Evolutionary conservation across 2,329 filamentous ascomycete species (phyloP), one percentile per base, ranked within the genome.

Genomic region (Stemphylium lycopersici): DNA sequence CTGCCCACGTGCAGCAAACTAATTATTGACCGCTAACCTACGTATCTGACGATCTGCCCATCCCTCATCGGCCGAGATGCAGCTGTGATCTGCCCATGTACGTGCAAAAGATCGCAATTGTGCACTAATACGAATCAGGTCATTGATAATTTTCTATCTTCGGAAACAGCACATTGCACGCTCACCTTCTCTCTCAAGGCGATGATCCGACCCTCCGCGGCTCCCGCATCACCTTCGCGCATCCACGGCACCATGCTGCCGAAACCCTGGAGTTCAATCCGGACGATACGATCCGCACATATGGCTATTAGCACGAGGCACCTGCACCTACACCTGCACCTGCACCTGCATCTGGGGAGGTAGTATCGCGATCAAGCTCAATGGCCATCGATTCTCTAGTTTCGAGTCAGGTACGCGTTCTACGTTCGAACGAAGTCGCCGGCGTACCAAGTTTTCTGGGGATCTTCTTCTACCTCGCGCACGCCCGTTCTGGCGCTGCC

Each of bases 131-230:
- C 46, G 2, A 13, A 50, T 50, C 39, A 40, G 46, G 51, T 34
- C 20, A 54, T 54, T 54, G 51, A 50, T 54, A 54, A 31, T 50
- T 39, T 48, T 26, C 13, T 31, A 26, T 49, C 22, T 31, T 31
- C 29, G 34, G 39, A 42, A 11, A 37, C 18, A 43, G 39, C 40
- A 41, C 15, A 26, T 29, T 22, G 20, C 31, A n/a, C 38, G 6
- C 22, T 26, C 13, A 34, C 18, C 8, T 33, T n/a, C 31, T 36
- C 6, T 36, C 32, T 18, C 12, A 8, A 40, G 26, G n/a, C 7
- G 20, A 8, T 20, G n/a, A 34, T 41, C 36, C 40, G 31, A 32
- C 11, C n/a, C 34, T 29, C 22, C 41, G 36, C 34, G 8, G 3
- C 10, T 16, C 2, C 22, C 45, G 37, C 18, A 26, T 22, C 18